Percentiles rank a stretch among this genome's conserved stretches.
Evolutionary conservation across 73 alveolate genomes (phyloP).

Genomic region (Paramecium bursaria): DNA sequence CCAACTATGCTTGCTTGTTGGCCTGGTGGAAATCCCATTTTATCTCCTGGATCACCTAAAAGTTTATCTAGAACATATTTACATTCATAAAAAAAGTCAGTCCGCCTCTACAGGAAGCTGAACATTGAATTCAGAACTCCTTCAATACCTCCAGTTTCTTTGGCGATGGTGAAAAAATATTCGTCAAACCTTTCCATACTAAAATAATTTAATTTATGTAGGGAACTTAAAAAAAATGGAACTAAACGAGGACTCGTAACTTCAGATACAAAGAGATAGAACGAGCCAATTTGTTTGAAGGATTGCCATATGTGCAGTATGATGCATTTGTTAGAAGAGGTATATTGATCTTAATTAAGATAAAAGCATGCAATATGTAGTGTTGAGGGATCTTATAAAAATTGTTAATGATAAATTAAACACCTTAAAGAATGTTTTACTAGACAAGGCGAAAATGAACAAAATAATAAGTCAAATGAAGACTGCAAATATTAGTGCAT

Average conservation of each 20-base stretch:
- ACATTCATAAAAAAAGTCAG: constrained; percentile 96
- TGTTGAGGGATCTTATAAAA: constrained; percentile 32
- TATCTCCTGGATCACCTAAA: constrained; percentile 96
- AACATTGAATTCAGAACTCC: constrained; percentile 66
- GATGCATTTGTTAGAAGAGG: constrained; percentile 63
- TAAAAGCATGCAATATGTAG: constrained; percentile 44
- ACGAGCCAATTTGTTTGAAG: constrained; percentile 54
- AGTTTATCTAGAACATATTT: neutral
- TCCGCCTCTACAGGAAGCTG: constrained; percentile 93
- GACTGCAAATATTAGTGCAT: constrained; percentile 8
- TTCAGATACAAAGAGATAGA: constrained; percentile 37
- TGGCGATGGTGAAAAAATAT: constrained; percentile 58
- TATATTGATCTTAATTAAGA: neutral
- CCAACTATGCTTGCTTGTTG: constrained; percentile 88
- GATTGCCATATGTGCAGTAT: constrained; percentile 47
- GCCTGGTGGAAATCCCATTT: constrained; percentile 99
- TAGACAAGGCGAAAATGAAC: constrained; percentile 25
- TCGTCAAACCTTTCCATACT: constrained; percentile 68
- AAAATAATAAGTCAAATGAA: constrained; percentile 17
- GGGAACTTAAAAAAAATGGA: too few relatives aligned
- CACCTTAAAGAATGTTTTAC: constrained; percentile 12
- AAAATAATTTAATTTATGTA: too few relatives aligned
- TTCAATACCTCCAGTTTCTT: constrained; percentile 71
- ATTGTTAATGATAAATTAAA: constrained; percentile 38
- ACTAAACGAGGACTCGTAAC: too few relatives aligned